A percentile compares a stretch with the other conserved stretches of the same genome.
Evolutionary conservation across 75 land plant genomes (phyloP).

Genomic region (Cupressus sempervirens): DNA sequence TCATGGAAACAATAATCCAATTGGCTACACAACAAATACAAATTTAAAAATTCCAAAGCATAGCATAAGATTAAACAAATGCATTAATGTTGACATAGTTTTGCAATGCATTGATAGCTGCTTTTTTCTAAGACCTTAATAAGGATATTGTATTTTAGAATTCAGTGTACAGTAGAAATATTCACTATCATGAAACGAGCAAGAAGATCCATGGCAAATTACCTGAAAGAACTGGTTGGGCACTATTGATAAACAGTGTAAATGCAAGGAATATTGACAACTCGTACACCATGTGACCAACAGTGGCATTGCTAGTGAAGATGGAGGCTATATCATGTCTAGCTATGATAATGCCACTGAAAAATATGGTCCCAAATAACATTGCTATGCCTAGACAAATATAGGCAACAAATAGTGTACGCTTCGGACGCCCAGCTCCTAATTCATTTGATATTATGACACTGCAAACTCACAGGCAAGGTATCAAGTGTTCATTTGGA

Average conservation of each 20-base stretch:
- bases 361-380: constrained; percentile 21
- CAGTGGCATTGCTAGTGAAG: constrained; percentile 25
- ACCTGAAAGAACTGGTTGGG: constrained; percentile 51
- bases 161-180: neutral
- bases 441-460: constrained; percentile 50
- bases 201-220: neutral
- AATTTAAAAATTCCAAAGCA: neutral
- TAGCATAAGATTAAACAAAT: neutral
- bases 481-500: neutral
- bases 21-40: neutral
- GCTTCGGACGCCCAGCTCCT: constrained; percentile 37
- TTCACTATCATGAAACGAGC: neutral
- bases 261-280: constrained; percentile 34
- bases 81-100: neutral
- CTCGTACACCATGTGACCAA: constrained; percentile 17
- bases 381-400: constrained; percentile 11
- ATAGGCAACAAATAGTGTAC: constrained; percentile 24
- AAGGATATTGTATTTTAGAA: neutral
- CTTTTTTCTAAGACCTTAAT: neutral
- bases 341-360: constrained; percentile 16
- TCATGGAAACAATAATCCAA: neutral
- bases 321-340: constrained; percentile 22
- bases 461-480: constrained; percentile 19
- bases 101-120: neutral
- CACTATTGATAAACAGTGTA: constrained; percentile 41